Evolutionary conservation across 2,329 filamentous ascomycete species (phyloP).

Genomic region (Pyricularia grisea): DNA sequence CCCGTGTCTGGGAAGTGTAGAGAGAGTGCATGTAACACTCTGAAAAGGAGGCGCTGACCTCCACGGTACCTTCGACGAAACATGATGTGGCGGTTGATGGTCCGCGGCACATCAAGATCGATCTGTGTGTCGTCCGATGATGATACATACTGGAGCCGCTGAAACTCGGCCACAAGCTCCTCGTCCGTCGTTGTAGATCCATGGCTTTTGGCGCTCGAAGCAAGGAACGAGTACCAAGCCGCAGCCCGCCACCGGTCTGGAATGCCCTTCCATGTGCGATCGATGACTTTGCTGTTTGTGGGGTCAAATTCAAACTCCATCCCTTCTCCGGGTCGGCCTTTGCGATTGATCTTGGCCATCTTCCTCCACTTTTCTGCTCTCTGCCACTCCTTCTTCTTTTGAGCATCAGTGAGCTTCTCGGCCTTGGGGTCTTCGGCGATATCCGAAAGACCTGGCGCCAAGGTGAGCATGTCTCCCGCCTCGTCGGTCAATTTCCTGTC

Average conservation of each 20-base stretch:
- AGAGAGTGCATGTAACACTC: conserved; percentile 84
- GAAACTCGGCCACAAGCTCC: conserved; percentile 51
- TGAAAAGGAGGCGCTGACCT: conserved; percentile 83
- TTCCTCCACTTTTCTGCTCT: conserved; percentile 58
- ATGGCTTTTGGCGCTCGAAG: conserved; percentile 55
- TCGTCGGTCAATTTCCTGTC: conserved; percentile 54
- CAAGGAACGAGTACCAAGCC: conserved; percentile 91
- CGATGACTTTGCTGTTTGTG: conserved; percentile 73
- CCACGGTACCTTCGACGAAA: conserved; percentile 86
- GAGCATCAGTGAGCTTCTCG: conserved; percentile 40
- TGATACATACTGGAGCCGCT: conserved; percentile 60
- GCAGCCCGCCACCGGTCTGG: conserved; percentile 89
- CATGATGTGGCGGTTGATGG: conserved; percentile 95
- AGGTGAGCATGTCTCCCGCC: conserved; percentile 57
- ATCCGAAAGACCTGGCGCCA: conserved; percentile 46
- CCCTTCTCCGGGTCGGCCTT: conserved; percentile 42
- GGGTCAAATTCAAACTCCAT: conserved; percentile 72
- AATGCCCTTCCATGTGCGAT: conserved; percentile 95
- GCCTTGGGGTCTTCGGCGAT: conserved; percentile 45
- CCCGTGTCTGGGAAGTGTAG: conserved; percentile 86
- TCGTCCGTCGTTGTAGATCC: conserved; percentile 1
- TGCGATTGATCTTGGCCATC: conserved; percentile 50
- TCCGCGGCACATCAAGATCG: conserved; percentile 90
- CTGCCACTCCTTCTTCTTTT: conserved; percentile 54
- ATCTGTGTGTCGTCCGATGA: conserved; percentile 94